These are phyloP conservation scores for Neonectria coccinea DNA, from an alignment of 2,329 filamentous ascomycete genomes.

Conservation along the genomic window DNA sequence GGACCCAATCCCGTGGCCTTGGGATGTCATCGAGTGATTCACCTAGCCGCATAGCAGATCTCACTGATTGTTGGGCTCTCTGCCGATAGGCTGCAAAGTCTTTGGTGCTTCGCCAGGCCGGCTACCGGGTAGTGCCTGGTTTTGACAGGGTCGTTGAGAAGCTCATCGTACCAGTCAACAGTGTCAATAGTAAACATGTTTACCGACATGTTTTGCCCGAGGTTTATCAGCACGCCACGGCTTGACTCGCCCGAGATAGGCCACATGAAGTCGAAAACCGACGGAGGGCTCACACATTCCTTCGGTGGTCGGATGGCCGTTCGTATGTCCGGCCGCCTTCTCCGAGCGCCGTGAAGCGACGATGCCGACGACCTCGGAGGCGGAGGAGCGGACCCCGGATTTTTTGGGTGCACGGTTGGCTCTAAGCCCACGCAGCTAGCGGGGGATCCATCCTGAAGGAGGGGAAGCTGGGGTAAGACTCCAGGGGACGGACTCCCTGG, in stretches of 20 bases:
- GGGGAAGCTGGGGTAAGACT: conserved; percentile 42
- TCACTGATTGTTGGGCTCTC: not conserved
- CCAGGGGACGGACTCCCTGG: conserved; percentile 17
- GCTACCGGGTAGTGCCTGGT: not conserved
- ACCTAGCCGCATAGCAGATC: not conserved
- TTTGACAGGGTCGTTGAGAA: not conserved
- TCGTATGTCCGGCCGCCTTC: conserved; percentile 40
- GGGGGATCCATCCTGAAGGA: conserved; percentile 14
- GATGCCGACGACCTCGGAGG: conserved; percentile 21
- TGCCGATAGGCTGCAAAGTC: not conserved
- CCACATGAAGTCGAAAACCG: not conserved
- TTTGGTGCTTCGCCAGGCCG: not conserved
- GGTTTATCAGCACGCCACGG: not conserved
- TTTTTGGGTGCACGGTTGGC: conserved; percentile 26
- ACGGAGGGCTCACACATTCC: not conserved
- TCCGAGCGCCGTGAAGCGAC: conserved; percentile 26
- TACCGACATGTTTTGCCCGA: not conserved
- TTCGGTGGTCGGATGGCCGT: conserved; percentile 34
- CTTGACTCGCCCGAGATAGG: not conserved
- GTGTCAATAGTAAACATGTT: not conserved
- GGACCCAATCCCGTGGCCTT: not conserved
- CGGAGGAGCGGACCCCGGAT: conserved; percentile 38
- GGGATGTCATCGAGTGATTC: not conserved
- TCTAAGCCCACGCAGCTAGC: conserved; percentile 9
- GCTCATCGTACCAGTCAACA: not conserved